phyloP scores from a whole-genome alignment of 2,329 filamentous ascomycete genomes.

The Pseudocercospora macadamiae region DNA sequence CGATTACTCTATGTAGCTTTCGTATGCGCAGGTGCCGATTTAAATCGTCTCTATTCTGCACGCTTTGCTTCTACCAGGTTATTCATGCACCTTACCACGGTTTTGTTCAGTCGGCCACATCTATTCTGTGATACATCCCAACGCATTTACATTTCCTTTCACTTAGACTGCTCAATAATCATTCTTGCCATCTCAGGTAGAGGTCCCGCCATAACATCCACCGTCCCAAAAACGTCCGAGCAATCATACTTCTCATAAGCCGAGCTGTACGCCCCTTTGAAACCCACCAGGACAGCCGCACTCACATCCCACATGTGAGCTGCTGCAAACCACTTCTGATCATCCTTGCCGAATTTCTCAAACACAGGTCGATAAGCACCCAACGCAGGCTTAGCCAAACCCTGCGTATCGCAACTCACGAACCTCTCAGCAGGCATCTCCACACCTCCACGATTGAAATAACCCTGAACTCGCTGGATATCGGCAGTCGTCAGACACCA shows the following conservation, averaged over 20 bases:
- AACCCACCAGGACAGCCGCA: slow-evolving; percentile 32
- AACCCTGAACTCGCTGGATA: slow-evolving; percentile 53
- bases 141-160: too few relatives aligned
- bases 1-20: not conserved
- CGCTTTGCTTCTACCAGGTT: too few relatives aligned
- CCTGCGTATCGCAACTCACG: slow-evolving; percentile 53
- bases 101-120: too few relatives aligned
- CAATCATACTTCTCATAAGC: slow-evolving; percentile 57
- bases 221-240: slow-evolving; percentile 52
- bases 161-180: slow-evolving; percentile 19
- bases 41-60: too few relatives aligned
- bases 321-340: slow-evolving; percentile 59
- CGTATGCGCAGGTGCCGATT: too few relatives aligned
- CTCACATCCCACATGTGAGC: slow-evolving; percentile 63
- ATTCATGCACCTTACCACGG: not conserved
- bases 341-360: slow-evolving; percentile 42
- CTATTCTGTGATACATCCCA: too few relatives aligned
- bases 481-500: slow-evolving; percentile 61
- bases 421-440: slow-evolving; percentile 57
- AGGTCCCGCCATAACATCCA: slow-evolving; percentile 55
- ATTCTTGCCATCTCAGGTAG: slow-evolving; percentile 54
- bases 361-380: slow-evolving; percentile 52
- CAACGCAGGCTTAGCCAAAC: slow-evolving; percentile 55
- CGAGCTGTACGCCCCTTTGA: slow-evolving; percentile 58
- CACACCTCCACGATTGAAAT: slow-evolving; percentile 54